Evolutionary conservation across 2,329 filamentous ascomycete species (phyloP).

Genomic region (Zymoseptoria pseudotritici): DNA sequence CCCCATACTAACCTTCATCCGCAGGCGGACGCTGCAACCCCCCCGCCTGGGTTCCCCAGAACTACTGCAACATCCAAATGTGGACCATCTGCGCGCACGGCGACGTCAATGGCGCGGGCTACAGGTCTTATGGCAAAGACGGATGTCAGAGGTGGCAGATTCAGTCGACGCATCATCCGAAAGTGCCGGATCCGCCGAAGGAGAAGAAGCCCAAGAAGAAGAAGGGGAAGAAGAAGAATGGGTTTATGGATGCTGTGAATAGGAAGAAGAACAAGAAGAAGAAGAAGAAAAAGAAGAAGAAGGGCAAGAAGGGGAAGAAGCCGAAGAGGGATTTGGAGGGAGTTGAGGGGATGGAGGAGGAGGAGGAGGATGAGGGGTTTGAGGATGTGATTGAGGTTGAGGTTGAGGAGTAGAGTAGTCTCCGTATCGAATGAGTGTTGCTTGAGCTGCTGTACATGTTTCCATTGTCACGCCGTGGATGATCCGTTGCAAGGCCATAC

Average conservation of each 20-base stretch:
- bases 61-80: conserved; percentile 15
- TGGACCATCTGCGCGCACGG: conserved; percentile 11
- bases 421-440: too few relatives aligned
- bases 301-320: background rate
- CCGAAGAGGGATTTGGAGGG: background rate
- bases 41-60: conserved; percentile 13
- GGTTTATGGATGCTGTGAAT: too few relatives aligned
- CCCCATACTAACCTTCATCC: too few relatives aligned
- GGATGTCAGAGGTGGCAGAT: conserved; percentile 11
- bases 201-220: background rate
- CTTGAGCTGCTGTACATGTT: too few relatives aligned
- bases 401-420: background rate
- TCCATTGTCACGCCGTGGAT: too few relatives aligned
- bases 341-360: background rate
- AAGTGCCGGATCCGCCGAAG: background rate
- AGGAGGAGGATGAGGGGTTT: background rate
- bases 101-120: background rate
- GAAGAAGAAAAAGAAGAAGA: background rate
- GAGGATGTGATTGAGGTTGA: background rate
- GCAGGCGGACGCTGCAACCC: conserved; percentile 1
- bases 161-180: background rate
- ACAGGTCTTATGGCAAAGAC: conserved; percentile 4
- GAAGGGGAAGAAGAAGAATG: background rate
- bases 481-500: too few relatives aligned
- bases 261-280: background rate